Evolutionary conservation across 2,329 filamentous ascomycete genomes (phyloP), one percentile per base, ranked within the genome.

Genomic region (Aspergillus vadensis): DNA sequence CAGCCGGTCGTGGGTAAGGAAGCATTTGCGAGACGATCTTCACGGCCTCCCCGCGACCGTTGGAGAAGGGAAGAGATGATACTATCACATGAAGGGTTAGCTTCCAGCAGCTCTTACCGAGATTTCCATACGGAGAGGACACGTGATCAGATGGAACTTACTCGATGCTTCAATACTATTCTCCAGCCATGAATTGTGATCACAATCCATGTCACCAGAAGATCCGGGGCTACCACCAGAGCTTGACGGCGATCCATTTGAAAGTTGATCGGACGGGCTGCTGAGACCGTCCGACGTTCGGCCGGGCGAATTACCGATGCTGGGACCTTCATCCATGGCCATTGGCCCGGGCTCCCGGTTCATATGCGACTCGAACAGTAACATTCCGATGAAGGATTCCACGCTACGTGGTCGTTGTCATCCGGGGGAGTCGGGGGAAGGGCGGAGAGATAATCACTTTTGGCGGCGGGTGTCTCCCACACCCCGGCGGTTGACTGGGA

Each of bases 21-120:
- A 87, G 76, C 17, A 85, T 85, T 67, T 88, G 85, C 14, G 85
- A 86, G 19, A 88, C 79, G 36, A 88, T 79, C 65, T 83, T 83
- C 54, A 87, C 75, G 19, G 81, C 78, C 63, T 79, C 75, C n/a
- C 70, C 69, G 58, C 68, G 72, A 32, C 64, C 66, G 53, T 74
- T 76, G 1, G 75, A 74, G n/a, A 71, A 65, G 3, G 68, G 68
- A n/a, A 75, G 72, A 41, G 71, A 80, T 60, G 81, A 75, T 4
- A 74, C 77, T 73, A 41, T 12, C 38, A 9, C 47, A 32, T 38
- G 9, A 50, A 15, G 58, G 14, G 59, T 65, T 59, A 58, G 61
- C 44, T 27, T 32, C 17, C 25, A 14, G 10, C 5, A 12, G 3
- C 27, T 47, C 7, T 23, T n/a, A 7, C 5, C 36, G 23, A 30